Conservation (phyloP, 441 rosid species). For the Arabidopsis hybrid region DNA sequence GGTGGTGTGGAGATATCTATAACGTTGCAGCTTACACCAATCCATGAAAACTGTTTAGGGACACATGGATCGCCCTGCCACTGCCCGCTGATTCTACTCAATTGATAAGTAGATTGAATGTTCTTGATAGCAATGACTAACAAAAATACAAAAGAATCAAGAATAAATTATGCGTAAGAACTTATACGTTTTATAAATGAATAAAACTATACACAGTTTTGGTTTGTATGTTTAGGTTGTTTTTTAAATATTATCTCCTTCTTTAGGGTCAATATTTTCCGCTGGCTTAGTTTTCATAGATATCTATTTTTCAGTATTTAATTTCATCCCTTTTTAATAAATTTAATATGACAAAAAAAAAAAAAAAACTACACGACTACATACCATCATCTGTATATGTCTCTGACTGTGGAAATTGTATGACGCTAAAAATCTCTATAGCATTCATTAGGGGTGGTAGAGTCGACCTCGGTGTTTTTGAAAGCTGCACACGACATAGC, state of each 20-base stretch:
- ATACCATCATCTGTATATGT: slow-evolving; percentile 47
- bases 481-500: slow-evolving; percentile 8
- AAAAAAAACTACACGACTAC: not conserved
- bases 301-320: too few relatives aligned
- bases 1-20: slow-evolving; percentile 39
- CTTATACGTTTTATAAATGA: not conserved
- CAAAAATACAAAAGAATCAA: too few relatives aligned
- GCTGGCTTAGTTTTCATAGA: too few relatives aligned
- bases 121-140: slow-evolving; percentile 39
- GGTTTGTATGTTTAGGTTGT: too few relatives aligned
- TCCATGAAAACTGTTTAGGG: slow-evolving; percentile 46
- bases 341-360: too few relatives aligned
- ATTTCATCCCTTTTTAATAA: too few relatives aligned
- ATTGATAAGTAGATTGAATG: slow-evolving; percentile 38
- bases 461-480: slow-evolving; percentile 35
- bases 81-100: slow-evolving; percentile 31
- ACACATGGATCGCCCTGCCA: slow-evolving; percentile 64
- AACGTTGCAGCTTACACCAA: slow-evolving; percentile 43
- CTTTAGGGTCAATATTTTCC: too few relatives aligned
- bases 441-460: slow-evolving; percentile 57
- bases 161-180: not conserved
- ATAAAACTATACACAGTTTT: too few relatives aligned
- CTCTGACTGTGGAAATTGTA: slow-evolving; percentile 39
- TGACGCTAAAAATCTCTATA: slow-evolving; percentile 40
- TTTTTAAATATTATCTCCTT: too few relatives aligned